A percentile compares a stretch with the other conserved stretches of the same genome.
phyloP scores from a whole-genome alignment of 129 eudicot genomes.

The Ambrosia artemisiifolia region DNA sequence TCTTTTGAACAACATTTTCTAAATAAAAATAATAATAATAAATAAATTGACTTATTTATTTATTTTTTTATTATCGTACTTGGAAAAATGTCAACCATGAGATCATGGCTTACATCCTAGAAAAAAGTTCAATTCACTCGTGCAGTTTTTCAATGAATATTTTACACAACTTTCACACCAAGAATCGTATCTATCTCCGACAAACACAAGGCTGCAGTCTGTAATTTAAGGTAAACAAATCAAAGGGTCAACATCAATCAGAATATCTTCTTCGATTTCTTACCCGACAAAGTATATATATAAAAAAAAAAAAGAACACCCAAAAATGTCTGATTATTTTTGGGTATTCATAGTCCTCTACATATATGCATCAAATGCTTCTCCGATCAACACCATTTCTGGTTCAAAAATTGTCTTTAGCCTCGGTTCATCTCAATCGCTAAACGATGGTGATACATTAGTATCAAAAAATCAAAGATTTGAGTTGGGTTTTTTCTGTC shows the following conservation, averaged over 20 bases:
- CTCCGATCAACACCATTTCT: slow-evolving; percentile 21
- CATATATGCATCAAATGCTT: slow-evolving; percentile 28
- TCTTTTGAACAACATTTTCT: background rate
- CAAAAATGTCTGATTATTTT: slow-evolving; percentile 23
- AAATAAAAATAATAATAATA: background rate
- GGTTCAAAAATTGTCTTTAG: slow-evolving; percentile 8
- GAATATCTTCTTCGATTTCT: slow-evolving; percentile 29
- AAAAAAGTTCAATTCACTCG: slow-evolving; percentile 6
- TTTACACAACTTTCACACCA: slow-evolving; percentile 9
- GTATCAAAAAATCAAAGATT: slow-evolving; percentile 38
- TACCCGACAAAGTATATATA: slow-evolving; percentile 4
- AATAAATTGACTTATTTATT: background rate
- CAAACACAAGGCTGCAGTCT: slow-evolving; percentile 12
- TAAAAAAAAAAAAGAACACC: background rate
- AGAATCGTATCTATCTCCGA: slow-evolving; percentile 12
- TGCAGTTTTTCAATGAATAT: background rate
- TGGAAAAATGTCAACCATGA: slow-evolving; percentile 21
- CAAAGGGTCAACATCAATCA: slow-evolving; percentile 22
- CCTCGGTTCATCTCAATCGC: slow-evolving; percentile 21
- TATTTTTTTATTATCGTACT: background rate
- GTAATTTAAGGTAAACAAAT: slow-evolving; percentile 20
- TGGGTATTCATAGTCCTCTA: slow-evolving; percentile 24
- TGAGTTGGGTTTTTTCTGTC: slow-evolving; percentile 48
- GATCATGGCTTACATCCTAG: slow-evolving; percentile 5
- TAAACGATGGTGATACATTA: slow-evolving; percentile 43